Base-by-base conservation (phyloP, 2,329 filamentous ascomycete genomes). In the Coniosporium tulheliwenetii region DNA sequence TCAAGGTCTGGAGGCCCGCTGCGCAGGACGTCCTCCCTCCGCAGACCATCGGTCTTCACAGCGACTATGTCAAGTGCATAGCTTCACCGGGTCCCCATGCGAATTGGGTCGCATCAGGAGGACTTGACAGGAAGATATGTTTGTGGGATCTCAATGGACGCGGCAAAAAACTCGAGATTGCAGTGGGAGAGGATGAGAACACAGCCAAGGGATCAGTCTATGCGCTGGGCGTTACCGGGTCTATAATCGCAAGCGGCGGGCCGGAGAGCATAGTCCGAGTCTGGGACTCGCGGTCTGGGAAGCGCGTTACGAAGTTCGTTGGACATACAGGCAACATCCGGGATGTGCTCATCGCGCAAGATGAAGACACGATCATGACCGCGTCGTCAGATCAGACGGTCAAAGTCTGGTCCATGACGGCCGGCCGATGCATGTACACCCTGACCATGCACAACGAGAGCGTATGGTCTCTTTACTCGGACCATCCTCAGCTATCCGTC, bases 401-500 rank as follows among this genome's bases (percentile, higher is more conserved):
- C 65, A 98, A 98, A 65, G 77, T 96, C 43, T 98, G 91, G 91
- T 95, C 87, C 49, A 79, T 96, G 50, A 91, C 84, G 9, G 89
- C 86, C 15, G 91, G 91, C 41, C 75, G 91, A 50, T 98, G 91
- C 69, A 89, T 96, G 81, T 85, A 95, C 61, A 98, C 91, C 0
- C 73, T 98, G 51, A 95, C 87, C 41, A 98, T 98, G 91, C 91
- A 98, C 63, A 93, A 93, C 55, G 86, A 94, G 55, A 95, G 87
- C 56, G 85, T 98, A 15, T 98, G 91, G 91, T 93, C 85, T 1
- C 69, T 98, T 15, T 93, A 82, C 60, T 95, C 91, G 0, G 79
- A 89, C 41, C 77, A 93, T 51, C 86, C 87, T 1, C 73, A 81
- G 43, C 71, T 98, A 3, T 80, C 81, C 8, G 75, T 94, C 29